Evolutionary conservation across 768 basidiomycete species (phyloP), one percentile per base, ranked within the genome.

Genomic region (Boletus rubescentipes): DNA sequence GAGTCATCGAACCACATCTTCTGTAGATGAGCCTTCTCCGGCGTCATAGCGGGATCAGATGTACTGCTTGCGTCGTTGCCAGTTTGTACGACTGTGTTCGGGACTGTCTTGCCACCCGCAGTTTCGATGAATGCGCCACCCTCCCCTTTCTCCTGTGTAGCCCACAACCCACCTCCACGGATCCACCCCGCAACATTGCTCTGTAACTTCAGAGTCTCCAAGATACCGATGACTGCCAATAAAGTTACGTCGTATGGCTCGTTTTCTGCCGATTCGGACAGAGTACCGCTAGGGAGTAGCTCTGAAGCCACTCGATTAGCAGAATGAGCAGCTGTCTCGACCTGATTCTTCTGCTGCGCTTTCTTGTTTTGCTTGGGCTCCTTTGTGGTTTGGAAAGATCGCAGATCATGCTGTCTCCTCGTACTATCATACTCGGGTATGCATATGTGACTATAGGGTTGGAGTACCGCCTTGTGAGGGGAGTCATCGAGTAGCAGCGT

Each of bases 371-470:
- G 47, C 38, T 55, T 54, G 23, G 67, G 57, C 5, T 59, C 38
- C 41, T 40, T 51, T 9, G 64, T 59, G 15, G 52, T 54, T 21
- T 55, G 41, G 8, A 78, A 58, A 8, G 53, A 57, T 12, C 54
- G 68, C 18, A 79, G 58, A 52, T 80, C 78, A 16, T 57, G 55
- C 16, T 64, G 63, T 29, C 85, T 78, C 63, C 71, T 72, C 9
- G 70, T 59, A 2, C 67, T 72, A 14, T 76, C 73, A 64, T 91
- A 93, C 63, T 91, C 90, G 10, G 72, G 76, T 58, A 93, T 79
- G 63, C 86, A 89, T 20, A 93, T 71, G 63, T 93, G 91, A 64
- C 90, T 93, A 73, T 81, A 88, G 0, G 91, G 91, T 63, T 93
- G 91, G 15, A 87, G 73, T 29, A 73, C 77, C 0, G 87, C 81